These are phyloP conservation scores for Tubosaeta sp. DNA, from an alignment of 768 basidiomycete genomes.

Conservation along the genomic window DNA sequence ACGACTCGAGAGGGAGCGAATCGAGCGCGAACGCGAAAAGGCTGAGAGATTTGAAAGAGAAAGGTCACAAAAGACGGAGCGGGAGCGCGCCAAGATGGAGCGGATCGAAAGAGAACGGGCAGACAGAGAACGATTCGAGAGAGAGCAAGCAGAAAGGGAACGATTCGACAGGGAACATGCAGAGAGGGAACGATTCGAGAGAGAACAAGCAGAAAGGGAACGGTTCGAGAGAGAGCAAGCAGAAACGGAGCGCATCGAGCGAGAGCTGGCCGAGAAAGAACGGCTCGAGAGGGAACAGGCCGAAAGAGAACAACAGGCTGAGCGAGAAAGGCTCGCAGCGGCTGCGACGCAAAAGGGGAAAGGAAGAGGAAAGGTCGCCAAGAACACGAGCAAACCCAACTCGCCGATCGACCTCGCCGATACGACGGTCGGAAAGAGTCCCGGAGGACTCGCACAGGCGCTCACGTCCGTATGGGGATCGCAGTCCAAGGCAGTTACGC, in stretches of 20 bases:
- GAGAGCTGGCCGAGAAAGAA: neutral
- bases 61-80: neutral
- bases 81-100: constrained; percentile 4
- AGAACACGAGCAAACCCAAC: constrained; percentile 21
- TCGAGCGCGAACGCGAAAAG: constrained; percentile 2
- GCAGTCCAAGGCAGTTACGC: constrained; percentile 24
- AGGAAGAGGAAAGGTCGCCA: constrained; percentile 10
- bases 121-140: constrained; percentile 6
- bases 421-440: constrained; percentile 35
- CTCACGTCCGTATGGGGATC: constrained; percentile 50
- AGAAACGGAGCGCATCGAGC: neutral
- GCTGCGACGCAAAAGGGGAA: constrained; percentile 9
- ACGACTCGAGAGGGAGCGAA: constrained; percentile 5
- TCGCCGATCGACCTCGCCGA: constrained; percentile 34
- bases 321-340: constrained; percentile 6
- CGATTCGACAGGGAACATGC: neutral
- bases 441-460: constrained; percentile 38
- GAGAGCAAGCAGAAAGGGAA: constrained; percentile 4
- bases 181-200: neutral
- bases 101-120: constrained; percentile 2
- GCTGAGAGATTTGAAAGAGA: constrained; percentile 4
- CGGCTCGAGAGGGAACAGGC: neutral
- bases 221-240: neutral
- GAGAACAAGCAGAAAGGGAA: neutral
- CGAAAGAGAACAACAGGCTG: neutral